phyloP scores from a whole-genome alignment of 495 filamentous ascomycete species.

The Hyphodiscus hymeniophilus region DNA sequence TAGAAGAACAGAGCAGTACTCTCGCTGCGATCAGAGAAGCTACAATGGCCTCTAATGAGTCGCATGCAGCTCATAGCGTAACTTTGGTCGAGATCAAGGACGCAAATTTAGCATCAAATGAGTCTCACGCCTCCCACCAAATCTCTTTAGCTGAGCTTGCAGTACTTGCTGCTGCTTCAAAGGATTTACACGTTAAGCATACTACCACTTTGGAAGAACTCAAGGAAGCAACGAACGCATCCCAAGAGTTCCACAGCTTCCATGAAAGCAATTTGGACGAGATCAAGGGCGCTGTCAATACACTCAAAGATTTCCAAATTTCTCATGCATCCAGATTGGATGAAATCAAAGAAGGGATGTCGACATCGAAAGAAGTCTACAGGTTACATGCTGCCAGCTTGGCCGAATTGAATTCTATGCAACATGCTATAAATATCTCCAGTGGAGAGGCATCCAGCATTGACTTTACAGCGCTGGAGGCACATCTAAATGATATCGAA shows the following conservation, averaged over 20 bases:
- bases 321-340: neutral
- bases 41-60: neutral
- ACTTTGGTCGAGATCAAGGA: constrained; percentile 10
- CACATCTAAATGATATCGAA: constrained; percentile 14
- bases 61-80: constrained; percentile 8
- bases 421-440: neutral
- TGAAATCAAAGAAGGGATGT: neutral
- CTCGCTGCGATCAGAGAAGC: neutral
- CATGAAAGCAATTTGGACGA: neutral
- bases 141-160: constrained; percentile 10
- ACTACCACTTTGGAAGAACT: constrained; percentile 3
- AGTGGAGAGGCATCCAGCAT: neutral
- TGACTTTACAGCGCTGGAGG: constrained; percentile 13
- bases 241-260: neutral
- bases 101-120: constrained; percentile 3
- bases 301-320: neutral
- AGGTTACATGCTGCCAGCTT: neutral
- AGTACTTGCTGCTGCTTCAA: constrained; percentile 5
- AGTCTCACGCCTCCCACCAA: constrained; percentile 13
- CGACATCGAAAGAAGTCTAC: neutral
- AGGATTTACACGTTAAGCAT: constrained; percentile 12
- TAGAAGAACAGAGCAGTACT: neutral
- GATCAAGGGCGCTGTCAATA: neutral
- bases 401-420: constrained; percentile 2
- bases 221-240: neutral